Base-by-base conservation (phyloP, 2,329 filamentous ascomycete species). In the Fusarium coffeatum region DNA sequence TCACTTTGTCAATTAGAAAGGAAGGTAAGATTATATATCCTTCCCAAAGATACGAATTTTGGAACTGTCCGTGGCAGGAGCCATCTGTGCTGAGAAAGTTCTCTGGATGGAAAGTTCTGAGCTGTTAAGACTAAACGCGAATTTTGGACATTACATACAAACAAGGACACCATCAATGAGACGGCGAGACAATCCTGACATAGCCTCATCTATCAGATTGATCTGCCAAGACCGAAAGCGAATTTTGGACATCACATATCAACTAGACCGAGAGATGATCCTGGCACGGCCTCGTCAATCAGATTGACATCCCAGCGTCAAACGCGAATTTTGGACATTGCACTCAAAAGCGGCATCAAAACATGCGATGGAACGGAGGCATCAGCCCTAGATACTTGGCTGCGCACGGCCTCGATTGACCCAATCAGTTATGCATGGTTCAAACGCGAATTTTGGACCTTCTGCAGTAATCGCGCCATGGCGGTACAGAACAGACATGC, bases 151-250 rank as follows among this genome's bases (percentile, higher is more conserved):
- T 34, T 34, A 18, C 32, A 18, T 10, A 6, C 2, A 2, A 34
- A 8, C 16, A 2, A 18, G 16, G 2, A 3, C 15, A 16, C 0
- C 5, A 18, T 34, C 8, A 34, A 18, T 2, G 2, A 18, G 2
- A 34, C 16, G 16, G 5, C 2, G 8, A 34, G 32, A 34, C 4
- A 4, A 9, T 15, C 6, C 13, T 1, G 12, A 13, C 30, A 32
- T 32, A 15, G 30, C 1, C 28, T 30, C 28, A 16, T 32, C 30
- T 32, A 32, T 32, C 30, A 16, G 1, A 32, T 8, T 4, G 8
- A 5, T 2, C 32, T 1, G 2, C 32, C 32, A 18, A 34, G 16
- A 34, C 16, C 0, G 2, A 34, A 34, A 34, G 32, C 16, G 0
- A 34, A 18, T 34, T 34, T 18, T 18, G 32, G 32, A 34, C 32